phyloP scores from a whole-genome alignment of 495 filamentous ascomycete species.

The Xylaria acuta region DNA sequence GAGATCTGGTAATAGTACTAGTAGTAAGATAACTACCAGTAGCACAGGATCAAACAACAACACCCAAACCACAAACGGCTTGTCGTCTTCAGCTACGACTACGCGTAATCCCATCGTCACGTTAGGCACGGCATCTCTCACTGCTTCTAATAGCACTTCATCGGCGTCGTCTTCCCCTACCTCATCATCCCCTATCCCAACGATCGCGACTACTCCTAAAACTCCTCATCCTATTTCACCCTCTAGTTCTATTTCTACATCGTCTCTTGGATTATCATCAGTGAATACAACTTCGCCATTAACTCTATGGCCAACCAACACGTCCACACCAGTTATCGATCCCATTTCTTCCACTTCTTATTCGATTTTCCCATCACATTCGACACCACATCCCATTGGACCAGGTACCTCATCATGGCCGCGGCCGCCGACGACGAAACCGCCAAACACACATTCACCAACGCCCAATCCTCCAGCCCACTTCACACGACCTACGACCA shows the following conservation, averaged over 20 bases:
- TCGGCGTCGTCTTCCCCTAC: background rate
- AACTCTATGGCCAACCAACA: background rate
- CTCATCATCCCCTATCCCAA: too few species aligned
- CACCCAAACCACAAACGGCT: background rate
- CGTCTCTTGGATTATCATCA: background rate
- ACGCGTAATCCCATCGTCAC: too few species aligned
- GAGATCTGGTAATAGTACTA: background rate
- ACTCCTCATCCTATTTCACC: background rate
- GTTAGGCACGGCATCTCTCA: background rate
- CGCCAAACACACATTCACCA: background rate
- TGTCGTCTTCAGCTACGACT: background rate
- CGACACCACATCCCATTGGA: background rate
- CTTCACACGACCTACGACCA: too few species aligned
- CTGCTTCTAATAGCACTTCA: background rate
- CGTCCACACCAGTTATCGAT: background rate
- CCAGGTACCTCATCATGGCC: background rate
- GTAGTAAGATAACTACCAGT: background rate
- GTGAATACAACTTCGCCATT: background rate
- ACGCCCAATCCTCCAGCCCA: background rate
- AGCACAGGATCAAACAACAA: background rate
- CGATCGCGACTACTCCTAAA: background rate
- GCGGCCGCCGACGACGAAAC: background rate
- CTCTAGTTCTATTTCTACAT: background rate
- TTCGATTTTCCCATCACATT: background rate
- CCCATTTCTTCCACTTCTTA: background rate